Evolutionary conservation across 176 grass and related monocot genomes (phyloP).

Genomic region (Otatea glauca): DNA sequence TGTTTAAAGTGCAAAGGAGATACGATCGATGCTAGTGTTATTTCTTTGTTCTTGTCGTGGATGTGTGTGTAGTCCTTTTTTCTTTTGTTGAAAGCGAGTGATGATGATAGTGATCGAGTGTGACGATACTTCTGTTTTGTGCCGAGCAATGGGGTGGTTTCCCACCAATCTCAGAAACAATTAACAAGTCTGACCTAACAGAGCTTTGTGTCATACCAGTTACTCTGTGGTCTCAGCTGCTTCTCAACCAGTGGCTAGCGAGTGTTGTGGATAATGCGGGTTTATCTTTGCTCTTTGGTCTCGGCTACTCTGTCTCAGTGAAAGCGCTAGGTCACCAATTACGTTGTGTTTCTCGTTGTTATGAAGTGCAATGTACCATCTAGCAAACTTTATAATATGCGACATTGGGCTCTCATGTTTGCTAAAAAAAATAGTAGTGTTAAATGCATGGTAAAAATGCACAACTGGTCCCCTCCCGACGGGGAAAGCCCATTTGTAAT

Average conservation of each 20-base stretch:
- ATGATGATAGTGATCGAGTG: neutral
- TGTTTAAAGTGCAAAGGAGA: neutral
- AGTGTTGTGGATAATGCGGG: conserved; percentile 10
- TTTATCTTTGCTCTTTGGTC: conserved; percentile 24
- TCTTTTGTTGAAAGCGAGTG: neutral
- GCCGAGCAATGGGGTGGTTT: neutral
- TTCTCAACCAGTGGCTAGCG: neutral
- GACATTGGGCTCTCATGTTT: neutral
- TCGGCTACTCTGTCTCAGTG: neutral
- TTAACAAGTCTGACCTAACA: conserved; percentile 34
- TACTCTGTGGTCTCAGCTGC: conserved; percentile 3
- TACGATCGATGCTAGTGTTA: neutral
- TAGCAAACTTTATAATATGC: neutral
- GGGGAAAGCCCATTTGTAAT: too few species aligned
- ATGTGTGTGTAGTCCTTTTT: neutral
- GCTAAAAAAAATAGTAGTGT: neutral
- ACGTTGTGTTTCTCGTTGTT: neutral
- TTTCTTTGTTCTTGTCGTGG: neutral
- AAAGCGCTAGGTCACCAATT: neutral
- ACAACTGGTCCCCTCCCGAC: too few species aligned
- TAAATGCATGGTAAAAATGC: neutral
- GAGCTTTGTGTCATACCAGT: neutral
- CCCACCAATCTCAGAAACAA: conserved; percentile 24
- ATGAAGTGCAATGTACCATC: neutral
- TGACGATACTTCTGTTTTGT: conserved; percentile 16